Evolutionary conservation across 257 asterid species (phyloP).

Genomic region (Coffea eugenioides): DNA sequence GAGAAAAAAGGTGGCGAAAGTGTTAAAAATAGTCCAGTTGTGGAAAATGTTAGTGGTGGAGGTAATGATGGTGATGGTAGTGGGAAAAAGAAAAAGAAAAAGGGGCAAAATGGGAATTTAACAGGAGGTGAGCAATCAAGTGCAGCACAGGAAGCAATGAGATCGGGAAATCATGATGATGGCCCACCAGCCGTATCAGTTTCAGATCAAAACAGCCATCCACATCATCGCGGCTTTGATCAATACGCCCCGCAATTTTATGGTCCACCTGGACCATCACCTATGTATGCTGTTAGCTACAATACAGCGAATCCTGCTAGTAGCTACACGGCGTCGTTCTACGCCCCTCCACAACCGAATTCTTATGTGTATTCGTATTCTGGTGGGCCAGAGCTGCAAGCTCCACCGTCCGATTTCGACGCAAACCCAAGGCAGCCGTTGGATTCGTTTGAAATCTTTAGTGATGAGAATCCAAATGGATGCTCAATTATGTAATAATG

Average conservation of each 20-base stretch:
- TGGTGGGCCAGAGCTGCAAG: constrained; percentile 28
- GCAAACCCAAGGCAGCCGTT: constrained; percentile 48
- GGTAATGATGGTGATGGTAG: constrained; percentile 26
- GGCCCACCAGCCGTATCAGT: constrained; percentile 23
- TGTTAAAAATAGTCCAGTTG: constrained; percentile 4
- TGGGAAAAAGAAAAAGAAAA: constrained; percentile 56
- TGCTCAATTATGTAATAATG: constrained; percentile 56
- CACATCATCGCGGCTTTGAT: constrained; percentile 36
- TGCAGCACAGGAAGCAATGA: constrained; percentile 26
- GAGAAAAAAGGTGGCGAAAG: constrained; percentile 23
- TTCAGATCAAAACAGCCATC: constrained; percentile 29
- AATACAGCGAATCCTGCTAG: constrained; percentile 53
- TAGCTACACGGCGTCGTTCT: constrained; percentile 51
- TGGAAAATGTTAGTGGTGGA: constrained; percentile 19
- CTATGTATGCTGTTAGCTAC: constrained; percentile 57
- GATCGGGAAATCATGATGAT: constrained; percentile 24
- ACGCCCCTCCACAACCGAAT: constrained; percentile 45
- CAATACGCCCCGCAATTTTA: constrained; percentile 24
- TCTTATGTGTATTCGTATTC: constrained; percentile 42
- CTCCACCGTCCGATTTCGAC: constrained; percentile 39
- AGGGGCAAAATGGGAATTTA: constrained; percentile 46
- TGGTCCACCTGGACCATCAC: constrained; percentile 29
- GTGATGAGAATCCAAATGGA: constrained; percentile 81
- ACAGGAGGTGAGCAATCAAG: constrained; percentile 18
- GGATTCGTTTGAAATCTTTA: constrained; percentile 76